These are phyloP conservation scores for Leccinum variicolor DNA, from an alignment of 768 basidiomycete genomes.

Conservation along the genomic window DNA sequence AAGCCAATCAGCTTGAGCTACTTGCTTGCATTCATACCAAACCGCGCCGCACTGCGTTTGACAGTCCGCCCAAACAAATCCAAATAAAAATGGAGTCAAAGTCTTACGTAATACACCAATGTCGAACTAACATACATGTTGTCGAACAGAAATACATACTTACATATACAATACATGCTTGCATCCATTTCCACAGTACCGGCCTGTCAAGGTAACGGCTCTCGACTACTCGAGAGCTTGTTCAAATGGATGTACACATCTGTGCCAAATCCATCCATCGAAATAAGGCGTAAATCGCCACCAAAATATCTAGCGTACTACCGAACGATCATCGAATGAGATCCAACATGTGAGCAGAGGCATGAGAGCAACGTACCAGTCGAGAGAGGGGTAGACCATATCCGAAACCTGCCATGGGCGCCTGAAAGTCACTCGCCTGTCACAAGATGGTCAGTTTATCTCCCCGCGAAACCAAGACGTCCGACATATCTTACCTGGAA, in stretches of 20 bases:
- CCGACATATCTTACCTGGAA: slow-evolving; percentile 38
- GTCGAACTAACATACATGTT: too few species aligned
- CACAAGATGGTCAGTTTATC: not conserved
- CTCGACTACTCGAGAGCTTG: slow-evolving; percentile 77
- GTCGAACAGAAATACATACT: not conserved
- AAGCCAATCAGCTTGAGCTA: slow-evolving; percentile 25
- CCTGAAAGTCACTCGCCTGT: slow-evolving; percentile 84
- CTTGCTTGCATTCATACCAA: slow-evolving; percentile 10
- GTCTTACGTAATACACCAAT: not conserved
- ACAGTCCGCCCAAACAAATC: slow-evolving; percentile 8
- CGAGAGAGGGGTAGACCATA: slow-evolving; percentile 91
- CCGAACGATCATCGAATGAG: not conserved
- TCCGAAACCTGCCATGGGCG: slow-evolving; percentile 96
- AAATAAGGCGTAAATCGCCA: slow-evolving; percentile 85
- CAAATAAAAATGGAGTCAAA: slow-evolving; percentile 12
- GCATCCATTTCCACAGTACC: not conserved
- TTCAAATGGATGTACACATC: slow-evolving; percentile 93
- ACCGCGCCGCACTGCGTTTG: slow-evolving; percentile 4
- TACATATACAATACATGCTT: not conserved
- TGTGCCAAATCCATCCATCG: slow-evolving; percentile 96
- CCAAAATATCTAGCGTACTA: slow-evolving; percentile 95
- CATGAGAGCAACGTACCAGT: slow-evolving; percentile 51
- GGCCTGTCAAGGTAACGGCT: slow-evolving; percentile 53
- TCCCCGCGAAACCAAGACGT: not conserved
- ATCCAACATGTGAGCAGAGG: not conserved